Evolutionary conservation across 225 moss, liverwort and hornwort species (phyloP).

Genomic region (Neckera pumila): DNA sequence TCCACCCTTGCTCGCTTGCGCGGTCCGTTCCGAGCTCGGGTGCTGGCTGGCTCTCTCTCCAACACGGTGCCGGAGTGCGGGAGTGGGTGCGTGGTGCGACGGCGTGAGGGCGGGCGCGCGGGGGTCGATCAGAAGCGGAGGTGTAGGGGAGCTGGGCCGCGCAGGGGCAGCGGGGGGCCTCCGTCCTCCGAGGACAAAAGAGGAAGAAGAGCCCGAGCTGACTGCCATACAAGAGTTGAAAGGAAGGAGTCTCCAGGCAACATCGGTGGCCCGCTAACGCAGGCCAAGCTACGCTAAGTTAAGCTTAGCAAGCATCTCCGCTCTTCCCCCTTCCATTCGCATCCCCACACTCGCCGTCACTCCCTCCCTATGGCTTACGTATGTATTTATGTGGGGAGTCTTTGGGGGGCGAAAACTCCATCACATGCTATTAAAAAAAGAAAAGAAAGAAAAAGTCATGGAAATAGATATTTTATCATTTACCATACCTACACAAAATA

Average conservation of each 20-base stretch:
- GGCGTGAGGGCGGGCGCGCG: neutral
- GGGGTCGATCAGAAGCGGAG: neutral
- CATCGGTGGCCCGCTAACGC: neutral
- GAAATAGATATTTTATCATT: too few relatives aligned
- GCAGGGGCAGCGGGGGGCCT: neutral
- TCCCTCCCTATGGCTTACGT: neutral
- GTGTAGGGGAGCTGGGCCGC: neutral
- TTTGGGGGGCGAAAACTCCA: fast-evolving
- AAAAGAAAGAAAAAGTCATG: too few relatives aligned
- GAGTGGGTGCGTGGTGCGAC: neutral
- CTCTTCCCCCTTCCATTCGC: neutral
- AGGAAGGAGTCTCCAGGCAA: neutral
- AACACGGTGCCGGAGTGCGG: neutral
- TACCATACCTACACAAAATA: too few relatives aligned
- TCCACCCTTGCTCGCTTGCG: neutral
- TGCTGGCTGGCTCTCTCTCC: neutral
- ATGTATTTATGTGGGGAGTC: too few relatives aligned
- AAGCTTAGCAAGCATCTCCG: neutral
- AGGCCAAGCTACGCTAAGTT: neutral
- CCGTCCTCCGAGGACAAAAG: neutral
- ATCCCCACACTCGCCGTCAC: too few relatives aligned
- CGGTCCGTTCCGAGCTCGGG: neutral
- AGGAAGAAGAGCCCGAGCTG: neutral
- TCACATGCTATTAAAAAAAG: neutral
- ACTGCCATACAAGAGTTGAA: neutral